phyloP scores from a whole-genome alignment of 163 green algal species.

The Smithsoniella earleae region DNA sequence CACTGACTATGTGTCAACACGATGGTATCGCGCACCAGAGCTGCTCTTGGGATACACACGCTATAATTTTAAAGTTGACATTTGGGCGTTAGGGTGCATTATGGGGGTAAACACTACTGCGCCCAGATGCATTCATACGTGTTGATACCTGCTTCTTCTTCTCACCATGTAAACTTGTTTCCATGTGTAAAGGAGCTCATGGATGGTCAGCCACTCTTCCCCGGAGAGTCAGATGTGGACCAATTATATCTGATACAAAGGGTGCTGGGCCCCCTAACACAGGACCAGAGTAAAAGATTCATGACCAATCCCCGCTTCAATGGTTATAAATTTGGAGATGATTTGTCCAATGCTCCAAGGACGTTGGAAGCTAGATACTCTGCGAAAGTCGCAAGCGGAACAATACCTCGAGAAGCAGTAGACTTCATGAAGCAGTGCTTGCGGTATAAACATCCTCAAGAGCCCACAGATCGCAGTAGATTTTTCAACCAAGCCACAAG shows the following conservation, averaged over 20 bases:
- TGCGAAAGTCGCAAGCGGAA: conserved; percentile 31
- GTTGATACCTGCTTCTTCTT: background rate
- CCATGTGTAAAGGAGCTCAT: conserved; percentile 62
- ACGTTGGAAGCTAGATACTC: conserved; percentile 52
- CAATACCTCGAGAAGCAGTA: conserved; percentile 43
- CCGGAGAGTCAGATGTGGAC: conserved; percentile 76
- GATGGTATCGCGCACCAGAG: conserved; percentile 81
- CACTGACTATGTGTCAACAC: conserved; percentile 74
- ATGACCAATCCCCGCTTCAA: conserved; percentile 59
- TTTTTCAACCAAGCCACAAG: background rate
- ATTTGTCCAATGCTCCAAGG: conserved; percentile 35
- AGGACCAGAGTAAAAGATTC: conserved; percentile 46
- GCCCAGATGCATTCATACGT: too few relatives aligned
- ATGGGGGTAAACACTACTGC: background rate
- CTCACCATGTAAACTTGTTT: conserved; percentile 31
- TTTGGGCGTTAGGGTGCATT: conserved; percentile 76
- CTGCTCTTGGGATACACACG: conserved; percentile 61
- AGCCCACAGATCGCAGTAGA: background rate
- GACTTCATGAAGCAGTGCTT: conserved; percentile 51
- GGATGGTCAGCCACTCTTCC: conserved; percentile 72
- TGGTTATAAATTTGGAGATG: conserved; percentile 69
- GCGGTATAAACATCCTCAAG: too few relatives aligned
- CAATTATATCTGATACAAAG: conserved; percentile 76
- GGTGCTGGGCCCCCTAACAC: conserved; percentile 46
- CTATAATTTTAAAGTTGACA: conserved; percentile 71